These are phyloP conservation scores for Xylaria telfairii DNA, from an alignment of 495 filamentous ascomycete genomes.

Conservation along the genomic window DNA sequence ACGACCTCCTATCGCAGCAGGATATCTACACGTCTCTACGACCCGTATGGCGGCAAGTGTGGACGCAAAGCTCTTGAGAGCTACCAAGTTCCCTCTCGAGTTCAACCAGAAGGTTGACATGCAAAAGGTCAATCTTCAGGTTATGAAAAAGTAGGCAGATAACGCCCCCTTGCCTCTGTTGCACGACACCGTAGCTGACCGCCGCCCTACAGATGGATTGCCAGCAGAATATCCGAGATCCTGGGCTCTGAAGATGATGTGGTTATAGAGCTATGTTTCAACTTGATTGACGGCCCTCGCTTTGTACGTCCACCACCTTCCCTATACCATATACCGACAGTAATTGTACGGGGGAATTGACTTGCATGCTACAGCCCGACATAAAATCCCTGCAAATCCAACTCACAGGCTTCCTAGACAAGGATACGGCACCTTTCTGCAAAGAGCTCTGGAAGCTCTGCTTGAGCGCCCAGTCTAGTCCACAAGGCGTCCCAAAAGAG, in stretches of 20 bases:
- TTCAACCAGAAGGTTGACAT: constrained; percentile 97
- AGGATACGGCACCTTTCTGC: constrained; percentile 89
- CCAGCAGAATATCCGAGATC: constrained; percentile 82
- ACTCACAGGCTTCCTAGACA: constrained; percentile 93
- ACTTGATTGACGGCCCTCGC: constrained; percentile 79
- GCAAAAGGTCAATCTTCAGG: constrained; percentile 93
- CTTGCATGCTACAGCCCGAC: constrained; percentile 69
- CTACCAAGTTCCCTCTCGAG: constrained; percentile 92
- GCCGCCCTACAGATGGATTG: constrained; percentile 80
- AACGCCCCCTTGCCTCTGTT: neutral
- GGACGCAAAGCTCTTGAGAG: constrained; percentile 84
- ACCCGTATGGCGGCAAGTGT: constrained; percentile 72
- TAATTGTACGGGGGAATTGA: constrained; percentile 25
- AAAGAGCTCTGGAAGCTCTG: constrained; percentile 92
- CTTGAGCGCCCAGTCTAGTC: constrained; percentile 85
- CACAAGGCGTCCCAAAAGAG: constrained; percentile 92
- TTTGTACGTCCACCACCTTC: constrained; percentile 65
- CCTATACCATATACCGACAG: constrained; percentile 15
- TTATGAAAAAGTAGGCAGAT: constrained; percentile 87
- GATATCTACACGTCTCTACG: neutral
- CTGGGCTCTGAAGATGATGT: constrained; percentile 93
- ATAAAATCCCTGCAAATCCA: constrained; percentile 94
- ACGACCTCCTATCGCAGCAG: neutral
- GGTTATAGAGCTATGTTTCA: constrained; percentile 90
- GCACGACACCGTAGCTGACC: constrained; percentile 28